Base-by-base conservation (phyloP, 1,284 basidiomycete genomes). In the Ganoderma leucocontextum region DNA sequence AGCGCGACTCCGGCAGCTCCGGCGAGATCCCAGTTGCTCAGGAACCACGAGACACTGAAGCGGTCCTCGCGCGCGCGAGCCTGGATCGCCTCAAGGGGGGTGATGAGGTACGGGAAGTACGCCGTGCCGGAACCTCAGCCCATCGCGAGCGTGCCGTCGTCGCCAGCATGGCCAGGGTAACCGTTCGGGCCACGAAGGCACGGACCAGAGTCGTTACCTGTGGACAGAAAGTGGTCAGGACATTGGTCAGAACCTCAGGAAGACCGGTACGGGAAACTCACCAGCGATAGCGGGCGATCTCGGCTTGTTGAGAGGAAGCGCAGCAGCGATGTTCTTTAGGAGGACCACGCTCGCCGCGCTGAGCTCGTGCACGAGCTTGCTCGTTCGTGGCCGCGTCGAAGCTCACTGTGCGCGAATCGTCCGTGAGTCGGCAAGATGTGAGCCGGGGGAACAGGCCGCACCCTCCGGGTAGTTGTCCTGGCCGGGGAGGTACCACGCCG, bases 281-380 rank as follows among this genome's bases (percentile, higher is more conserved):
- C 79, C 89, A 63, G 92, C 83, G 38, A 95, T 73, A 0, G 87
- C 86, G 36, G 95, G 80, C 61, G 80, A 88, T 62, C 85, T 81
- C 25, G 88, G 85, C 68, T 84, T 86, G 67, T 84, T 82, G 29
- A 96, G 81, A 0, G 95, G 94, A 22, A 96, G 82, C 2, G 88
- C 85, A 3, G 80, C 79, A 39, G 85, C 82, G 29, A 80, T 81
- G 78, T 97, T 97, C 87, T 97, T 96, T 67, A 97, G 84, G 35
- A 97, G 82, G 10, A 96, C 91, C 1, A 89, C 90, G 57, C 91
- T 91, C 0, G 91, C 91, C 0, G 90, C 87, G 12, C 91, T 94
- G 39, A 96, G 89, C 76, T 92, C 84, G 35, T 92, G 85, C 12
- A 95, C 91, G 42, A 94, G 74, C 75, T 86, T 89, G 90, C 64